These are phyloP conservation scores for Calonectria honghensis DNA, from an alignment of 2,329 filamentous ascomycete genomes.

Conservation along the genomic window DNA sequence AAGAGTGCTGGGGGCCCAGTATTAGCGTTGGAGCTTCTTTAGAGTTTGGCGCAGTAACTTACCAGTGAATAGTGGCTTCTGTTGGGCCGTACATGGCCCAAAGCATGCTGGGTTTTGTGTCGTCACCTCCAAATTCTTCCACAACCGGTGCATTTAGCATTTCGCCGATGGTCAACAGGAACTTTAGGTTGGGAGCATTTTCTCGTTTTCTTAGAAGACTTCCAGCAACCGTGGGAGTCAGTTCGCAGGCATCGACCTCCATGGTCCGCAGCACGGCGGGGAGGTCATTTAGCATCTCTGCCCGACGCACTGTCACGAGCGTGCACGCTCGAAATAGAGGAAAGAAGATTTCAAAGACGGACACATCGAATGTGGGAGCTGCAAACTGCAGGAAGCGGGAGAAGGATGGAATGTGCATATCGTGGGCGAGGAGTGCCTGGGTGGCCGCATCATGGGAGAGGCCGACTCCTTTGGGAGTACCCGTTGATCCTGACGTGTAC, in stretches of 20 bases:
- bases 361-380: conserved; percentile 94
- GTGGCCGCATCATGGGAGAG: conserved; percentile 87
- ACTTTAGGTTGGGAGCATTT: conserved; percentile 79
- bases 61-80: conserved; percentile 92
- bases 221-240: conserved; percentile 91
- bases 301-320: conserved; percentile 81
- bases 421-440: conserved; percentile 88
- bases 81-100: conserved; percentile 98
- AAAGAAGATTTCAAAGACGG: conserved; percentile 96
- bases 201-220: conserved; percentile 82
- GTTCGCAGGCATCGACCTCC: conserved; percentile 87
- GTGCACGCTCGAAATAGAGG: conserved; percentile 84
- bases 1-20: conserved; percentile 75
- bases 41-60: conserved; percentile 48
- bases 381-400: conserved; percentile 92
- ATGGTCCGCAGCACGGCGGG: conserved; percentile 78
- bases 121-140: conserved; percentile 82
- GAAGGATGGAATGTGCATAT: conserved; percentile 85
- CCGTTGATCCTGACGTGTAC: conserved; percentile 95
- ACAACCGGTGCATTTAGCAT: conserved; percentile 90
- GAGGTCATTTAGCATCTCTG: conserved; percentile 84
- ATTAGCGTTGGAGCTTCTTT: neutral
- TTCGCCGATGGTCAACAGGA: conserved; percentile 92
- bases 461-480: conserved; percentile 89
- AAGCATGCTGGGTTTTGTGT: conserved; percentile 76